Evolutionary conservation across 352 stramenopile genomes (phyloP).

Genomic region (Phytophthora multivora): DNA sequence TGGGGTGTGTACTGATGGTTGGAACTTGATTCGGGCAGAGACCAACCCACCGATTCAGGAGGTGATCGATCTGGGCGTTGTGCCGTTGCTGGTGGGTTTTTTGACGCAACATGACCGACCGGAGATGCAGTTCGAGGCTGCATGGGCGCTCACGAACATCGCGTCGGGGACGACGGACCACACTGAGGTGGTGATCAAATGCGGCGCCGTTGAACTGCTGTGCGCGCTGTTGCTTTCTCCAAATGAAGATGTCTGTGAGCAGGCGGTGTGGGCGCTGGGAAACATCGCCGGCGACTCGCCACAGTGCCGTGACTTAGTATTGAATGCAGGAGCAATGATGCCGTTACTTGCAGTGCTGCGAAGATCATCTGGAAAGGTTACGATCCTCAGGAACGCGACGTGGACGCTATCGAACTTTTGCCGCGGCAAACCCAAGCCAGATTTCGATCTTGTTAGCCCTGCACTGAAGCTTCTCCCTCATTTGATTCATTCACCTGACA

Average conservation of each 20-base stretch:
- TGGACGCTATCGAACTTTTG: conserved; percentile 99
- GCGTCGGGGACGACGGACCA: conserved; percentile 98
- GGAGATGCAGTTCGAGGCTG: conserved; percentile 98
- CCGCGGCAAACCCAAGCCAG: conserved; percentile 91
- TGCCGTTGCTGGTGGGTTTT: conserved; percentile 98
- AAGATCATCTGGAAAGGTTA: conserved; percentile 88
- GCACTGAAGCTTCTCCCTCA: conserved; percentile 94
- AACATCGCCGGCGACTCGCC: conserved; percentile 99
- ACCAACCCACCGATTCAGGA: conserved; percentile 98
- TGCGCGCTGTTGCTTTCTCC: conserved; percentile 94
- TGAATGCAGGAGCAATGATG: conserved; percentile 94
- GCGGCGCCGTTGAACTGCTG: conserved; percentile 97
- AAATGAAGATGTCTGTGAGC: conserved; percentile 98
- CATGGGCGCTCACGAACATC: conserved; percentile 99
- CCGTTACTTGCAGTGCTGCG: conserved; percentile 95
- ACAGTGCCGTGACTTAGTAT: conserved; percentile 95
- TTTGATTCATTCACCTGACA: conserved; percentile 96
- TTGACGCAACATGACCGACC: conserved; percentile 93
- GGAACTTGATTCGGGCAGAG: conserved; percentile 61
- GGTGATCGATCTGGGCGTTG: conserved; percentile 97
- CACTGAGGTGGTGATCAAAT: conserved; percentile 98
- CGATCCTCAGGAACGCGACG: conserved; percentile 98
- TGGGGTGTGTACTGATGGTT: not conserved
- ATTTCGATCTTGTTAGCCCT: conserved; percentile 95
- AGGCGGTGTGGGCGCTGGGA: conserved; percentile 97